These are phyloP conservation scores for Metrosideros polymorpha DNA, from an alignment of 441 rosid genomes.

Conservation along the genomic window DNA sequence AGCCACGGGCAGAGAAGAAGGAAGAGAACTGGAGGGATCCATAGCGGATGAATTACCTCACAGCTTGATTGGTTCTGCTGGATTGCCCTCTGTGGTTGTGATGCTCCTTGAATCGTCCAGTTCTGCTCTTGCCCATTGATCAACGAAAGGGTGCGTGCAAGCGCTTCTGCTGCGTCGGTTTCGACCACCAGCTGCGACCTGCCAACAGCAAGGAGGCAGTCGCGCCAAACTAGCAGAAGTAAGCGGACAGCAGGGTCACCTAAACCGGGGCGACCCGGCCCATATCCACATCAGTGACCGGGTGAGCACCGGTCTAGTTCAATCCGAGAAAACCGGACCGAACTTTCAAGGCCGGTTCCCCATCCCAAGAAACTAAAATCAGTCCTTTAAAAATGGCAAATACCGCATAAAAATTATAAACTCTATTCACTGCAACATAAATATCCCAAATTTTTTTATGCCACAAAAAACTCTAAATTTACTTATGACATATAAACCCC, in stretches of 20 bases:
- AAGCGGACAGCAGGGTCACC: not conserved
- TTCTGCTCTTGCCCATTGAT: constrained; percentile 67
- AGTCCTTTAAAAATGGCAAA: too few relatives aligned
- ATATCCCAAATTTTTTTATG: too few relatives aligned
- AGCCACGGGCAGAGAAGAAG: not conserved
- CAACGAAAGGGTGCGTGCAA: not conserved
- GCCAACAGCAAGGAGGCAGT: fast-evolving
- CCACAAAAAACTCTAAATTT: too few relatives aligned
- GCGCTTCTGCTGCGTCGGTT: not conserved
- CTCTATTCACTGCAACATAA: too few relatives aligned
- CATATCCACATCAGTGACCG: fast-evolving
- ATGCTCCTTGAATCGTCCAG: constrained; percentile 41
- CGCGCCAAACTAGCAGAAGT: not conserved
- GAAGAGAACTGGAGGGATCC: not conserved
- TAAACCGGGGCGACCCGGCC: not conserved
- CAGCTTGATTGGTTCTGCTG: constrained; percentile 33
- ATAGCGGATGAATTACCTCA: constrained; percentile 17
- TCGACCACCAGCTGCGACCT: not conserved
- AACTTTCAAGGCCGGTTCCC: not conserved
- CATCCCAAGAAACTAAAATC: not conserved
- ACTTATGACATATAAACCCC: too few relatives aligned
- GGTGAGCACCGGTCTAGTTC: not conserved
- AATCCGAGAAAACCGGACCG: not conserved
- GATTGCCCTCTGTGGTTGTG: constrained; percentile 46
- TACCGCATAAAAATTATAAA: too few relatives aligned